Evolutionary conservation across 2,329 filamentous ascomycete genomes (phyloP).

Genomic region (Hypoxylon sp.): DNA sequence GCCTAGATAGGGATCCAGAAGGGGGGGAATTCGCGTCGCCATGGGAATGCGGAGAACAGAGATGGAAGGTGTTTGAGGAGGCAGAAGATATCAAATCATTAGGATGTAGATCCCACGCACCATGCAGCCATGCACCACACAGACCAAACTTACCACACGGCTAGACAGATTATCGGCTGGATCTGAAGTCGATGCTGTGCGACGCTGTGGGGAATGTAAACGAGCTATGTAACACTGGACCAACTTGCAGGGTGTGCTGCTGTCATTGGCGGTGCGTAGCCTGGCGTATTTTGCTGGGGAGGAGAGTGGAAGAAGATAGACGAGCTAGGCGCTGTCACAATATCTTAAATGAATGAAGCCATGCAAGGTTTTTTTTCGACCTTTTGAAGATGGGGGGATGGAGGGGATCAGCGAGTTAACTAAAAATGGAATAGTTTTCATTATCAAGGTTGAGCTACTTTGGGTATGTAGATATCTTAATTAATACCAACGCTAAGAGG

Average conservation of each 20-base stretch:
- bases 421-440: not conserved
- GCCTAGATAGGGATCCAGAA: constrained; percentile 70
- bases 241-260: not conserved
- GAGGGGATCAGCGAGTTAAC: too few relatives aligned
- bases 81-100: too few relatives aligned
- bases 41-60: constrained; percentile 45
- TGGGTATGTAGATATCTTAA: too few relatives aligned
- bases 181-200: too few relatives aligned
- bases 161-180: constrained; percentile 4
- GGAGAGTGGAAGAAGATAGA: constrained; percentile 6
- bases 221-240: not conserved
- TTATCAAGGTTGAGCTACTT: too few relatives aligned
- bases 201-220: constrained; percentile 14
- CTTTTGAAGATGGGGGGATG: too few relatives aligned
- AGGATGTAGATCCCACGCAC: too few relatives aligned
- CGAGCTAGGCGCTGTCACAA: constrained; percentile 19
- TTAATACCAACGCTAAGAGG: too few relatives aligned
- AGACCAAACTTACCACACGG: constrained; percentile 2
- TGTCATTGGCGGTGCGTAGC: constrained; percentile 1
- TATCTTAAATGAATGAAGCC: not conserved
- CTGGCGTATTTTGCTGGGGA: too few relatives aligned
- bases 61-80: too few relatives aligned
- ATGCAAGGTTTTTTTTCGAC: too few relatives aligned
- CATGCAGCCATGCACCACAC: too few relatives aligned
- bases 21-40: constrained; percentile 65